Evolutionary conservation across 2,329 filamentous ascomycete genomes (phyloP), one percentile per base, ranked within the genome.

Genomic region (Sporothrix variecibatus): DNA sequence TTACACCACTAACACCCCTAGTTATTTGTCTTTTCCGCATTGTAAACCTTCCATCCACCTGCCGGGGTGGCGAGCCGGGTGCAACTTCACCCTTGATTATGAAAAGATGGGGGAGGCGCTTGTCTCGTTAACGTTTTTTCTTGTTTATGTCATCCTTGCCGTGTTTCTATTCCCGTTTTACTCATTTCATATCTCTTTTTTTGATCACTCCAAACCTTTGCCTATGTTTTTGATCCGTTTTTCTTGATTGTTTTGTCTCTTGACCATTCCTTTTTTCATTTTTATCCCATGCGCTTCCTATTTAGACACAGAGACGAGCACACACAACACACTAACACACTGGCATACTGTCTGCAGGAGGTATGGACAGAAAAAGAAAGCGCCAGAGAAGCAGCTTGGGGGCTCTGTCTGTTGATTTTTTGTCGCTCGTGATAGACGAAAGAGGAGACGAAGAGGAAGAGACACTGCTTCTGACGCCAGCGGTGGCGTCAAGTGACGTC

Each of bases 21-120:
- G 81, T 79, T 82, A 65, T 82, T 82, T 70, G 81, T 82, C 71
- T 78, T 78, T 72, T 78, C 77, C 73, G 77, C 77, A 49, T 75
- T 78, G 70, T 75, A 72, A 51, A 73, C 38, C 23, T 28, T 43
- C 49, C 20, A 28, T 43, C 38, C 20, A 40, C 17, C 49, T 34
- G 20, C 38, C 53, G 31, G 26, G 56, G 23, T 38, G 49, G 34
- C 43, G 58, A 65, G 67, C 67, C 43, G 65, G 46, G 46, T 40
- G 46, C 53, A 64, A 28, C 46, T 49, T 28, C 62, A 17, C 3
- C 38, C 20, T 46, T 43, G 53, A 53, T 71, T 46, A 51, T 71
- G 51, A 67, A 68, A 68, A 73, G 53, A 64, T 70, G 31, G 56
- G 28, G 23, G 38, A 31, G 46, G 67, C 46, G 43, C 17, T 69